Evolutionary conservation across 331 rosid genomes (phyloP).

Genomic region (Quercus lobata): DNA sequence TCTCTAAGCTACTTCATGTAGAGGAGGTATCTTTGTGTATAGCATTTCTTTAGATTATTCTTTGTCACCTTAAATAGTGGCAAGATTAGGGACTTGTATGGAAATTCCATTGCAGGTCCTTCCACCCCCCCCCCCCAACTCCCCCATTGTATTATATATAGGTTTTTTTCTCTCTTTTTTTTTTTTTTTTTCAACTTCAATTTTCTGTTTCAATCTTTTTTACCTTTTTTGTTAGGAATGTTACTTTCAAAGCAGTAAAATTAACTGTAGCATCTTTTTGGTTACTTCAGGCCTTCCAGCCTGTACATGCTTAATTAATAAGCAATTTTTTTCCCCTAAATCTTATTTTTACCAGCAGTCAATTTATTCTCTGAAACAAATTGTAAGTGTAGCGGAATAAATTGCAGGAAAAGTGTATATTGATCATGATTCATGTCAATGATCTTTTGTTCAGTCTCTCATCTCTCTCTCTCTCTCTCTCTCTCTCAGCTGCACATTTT

Average conservation of each 20-base stretch:
- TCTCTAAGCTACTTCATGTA: slow-evolving; percentile 97
- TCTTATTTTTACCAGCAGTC: not conserved
- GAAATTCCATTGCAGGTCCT: slow-evolving; percentile 26
- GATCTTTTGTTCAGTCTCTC: not conserved
- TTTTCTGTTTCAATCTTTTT: not conserved
- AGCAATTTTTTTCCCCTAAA: not conserved
- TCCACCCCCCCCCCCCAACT: not conserved
- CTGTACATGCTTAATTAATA: not conserved
- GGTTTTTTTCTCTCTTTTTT: not conserved
- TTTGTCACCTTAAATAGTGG: slow-evolving; percentile 18
- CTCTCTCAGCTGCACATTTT: too few species aligned
- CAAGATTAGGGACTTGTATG: slow-evolving; percentile 9
- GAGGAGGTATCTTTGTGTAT: slow-evolving; percentile 37
- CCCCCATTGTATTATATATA: slow-evolving; percentile 33
- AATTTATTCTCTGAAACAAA: not conserved
- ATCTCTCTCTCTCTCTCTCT: not conserved
- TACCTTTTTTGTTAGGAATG: not conserved
- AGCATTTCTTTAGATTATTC: slow-evolving; percentile 37
- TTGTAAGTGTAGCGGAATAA: not conserved
- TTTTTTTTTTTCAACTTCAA: not conserved
- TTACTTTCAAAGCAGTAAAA: not conserved
- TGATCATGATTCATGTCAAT: not conserved
- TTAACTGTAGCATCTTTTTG: not conserved
- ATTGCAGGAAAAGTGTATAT: not conserved
- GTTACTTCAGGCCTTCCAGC: not conserved